A percentile compares a stretch with the other conserved stretches of the same genome.
Evolutionary conservation across 164 flowering plant genomes (phyloP).

Genomic region (Macadamia tetraphylla): DNA sequence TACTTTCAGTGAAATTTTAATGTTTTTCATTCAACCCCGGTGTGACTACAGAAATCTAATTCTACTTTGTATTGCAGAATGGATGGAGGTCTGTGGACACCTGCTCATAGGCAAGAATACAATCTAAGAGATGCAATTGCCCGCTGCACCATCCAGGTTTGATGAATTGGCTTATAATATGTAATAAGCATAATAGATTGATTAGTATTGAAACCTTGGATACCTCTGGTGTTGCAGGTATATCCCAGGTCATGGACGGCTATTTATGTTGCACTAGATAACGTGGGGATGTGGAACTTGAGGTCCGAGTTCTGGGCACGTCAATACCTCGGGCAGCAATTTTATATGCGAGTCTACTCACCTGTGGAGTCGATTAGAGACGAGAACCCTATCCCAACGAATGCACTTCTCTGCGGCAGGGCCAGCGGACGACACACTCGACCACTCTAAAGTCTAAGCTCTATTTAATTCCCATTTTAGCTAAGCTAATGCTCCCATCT

Average conservation of each 20-base stretch:
- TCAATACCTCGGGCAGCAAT: slow-evolving; percentile 82
- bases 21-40: too few species aligned
- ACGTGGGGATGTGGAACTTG: slow-evolving; percentile 93
- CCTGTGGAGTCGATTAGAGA: slow-evolving; percentile 57
- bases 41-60: too few species aligned
- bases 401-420: slow-evolving; percentile 76
- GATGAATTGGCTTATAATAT: background rate
- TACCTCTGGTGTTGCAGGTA: slow-evolving; percentile 39
- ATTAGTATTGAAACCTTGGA: background rate
- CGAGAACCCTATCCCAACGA: slow-evolving; percentile 75
- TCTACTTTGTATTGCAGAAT: slow-evolving; percentile 45
- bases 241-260: slow-evolving; percentile 91
- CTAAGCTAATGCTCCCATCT: too few species aligned
- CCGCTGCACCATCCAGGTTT: slow-evolving; percentile 75
- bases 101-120: slow-evolving; percentile 48
- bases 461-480: background rate
- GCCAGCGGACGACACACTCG: slow-evolving; percentile 57
- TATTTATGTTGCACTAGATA: slow-evolving; percentile 62
- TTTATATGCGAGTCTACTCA: slow-evolving; percentile 74
- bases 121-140: slow-evolving; percentile 76
- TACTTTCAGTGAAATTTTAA: too few species aligned
- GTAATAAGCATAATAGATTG: background rate
- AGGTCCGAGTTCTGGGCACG: slow-evolving; percentile 84
- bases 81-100: slow-evolving; percentile 80
- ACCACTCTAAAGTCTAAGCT: slow-evolving; percentile 43